Conservation (phyloP, 2,329 filamentous ascomycete genomes). For the Hypoxylon sp. region DNA sequence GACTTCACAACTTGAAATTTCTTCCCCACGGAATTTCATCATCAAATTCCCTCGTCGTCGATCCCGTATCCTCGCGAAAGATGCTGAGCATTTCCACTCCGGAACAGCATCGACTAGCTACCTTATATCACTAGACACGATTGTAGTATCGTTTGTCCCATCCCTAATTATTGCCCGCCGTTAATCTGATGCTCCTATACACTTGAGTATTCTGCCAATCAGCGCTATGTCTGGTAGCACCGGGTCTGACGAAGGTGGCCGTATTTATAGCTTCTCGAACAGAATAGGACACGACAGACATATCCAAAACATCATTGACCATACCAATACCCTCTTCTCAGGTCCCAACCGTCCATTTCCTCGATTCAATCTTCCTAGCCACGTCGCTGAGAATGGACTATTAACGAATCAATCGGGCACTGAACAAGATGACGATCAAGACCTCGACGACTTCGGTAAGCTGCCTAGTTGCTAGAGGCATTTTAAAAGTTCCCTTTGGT, state of each 20-base stretch:
- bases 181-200: not conserved
- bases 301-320: conserved; percentile 52
- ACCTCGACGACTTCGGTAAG: conserved; percentile 53
- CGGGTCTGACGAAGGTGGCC: conserved; percentile 28
- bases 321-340: conserved; percentile 48
- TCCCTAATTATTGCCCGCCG: not conserved
- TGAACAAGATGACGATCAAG: conserved; percentile 24
- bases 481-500: not conserved
- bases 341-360: conserved; percentile 32
- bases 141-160: not conserved
- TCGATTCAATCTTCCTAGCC: conserved; percentile 12
- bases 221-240: conserved; percentile 46
- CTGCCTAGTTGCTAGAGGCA: not conserved
- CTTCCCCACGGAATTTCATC: conserved; percentile 6
- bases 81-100: not conserved
- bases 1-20: not conserved
- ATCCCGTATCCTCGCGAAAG: not conserved
- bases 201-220: not conserved
- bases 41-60: not conserved
- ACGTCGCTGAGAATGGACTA: conserved; percentile 10
- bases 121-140: conserved; percentile 13
- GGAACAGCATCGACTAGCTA: not conserved
- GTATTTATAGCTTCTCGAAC: conserved; percentile 43
- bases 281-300: conserved; percentile 46
- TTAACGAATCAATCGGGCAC: conserved; percentile 15